Conservation (phyloP, 371 early-diverging fungal genomes). For the Cokeromyces recurvatus region DNA sequence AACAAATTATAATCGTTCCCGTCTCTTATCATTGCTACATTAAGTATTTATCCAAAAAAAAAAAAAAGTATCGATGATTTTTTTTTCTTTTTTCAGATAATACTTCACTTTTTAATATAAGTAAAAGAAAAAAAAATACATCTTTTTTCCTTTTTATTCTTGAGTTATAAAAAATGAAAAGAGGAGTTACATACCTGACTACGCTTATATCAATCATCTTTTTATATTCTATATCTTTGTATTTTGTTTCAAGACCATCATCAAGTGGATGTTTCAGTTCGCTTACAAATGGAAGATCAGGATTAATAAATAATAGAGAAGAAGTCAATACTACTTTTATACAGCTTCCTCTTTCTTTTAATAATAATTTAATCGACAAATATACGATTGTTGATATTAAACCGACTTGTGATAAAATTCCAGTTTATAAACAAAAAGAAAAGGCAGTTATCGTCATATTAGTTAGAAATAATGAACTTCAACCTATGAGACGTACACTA, state of each 20-base stretch:
- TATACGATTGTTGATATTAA: neutral
- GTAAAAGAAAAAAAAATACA: too few relatives aligned
- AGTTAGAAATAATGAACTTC: constrained; percentile 72
- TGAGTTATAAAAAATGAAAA: constrained; percentile 7
- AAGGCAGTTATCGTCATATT: constrained; percentile 57
- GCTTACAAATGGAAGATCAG: constrained; percentile 5
- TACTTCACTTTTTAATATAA: too few relatives aligned
- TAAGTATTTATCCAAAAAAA: too few relatives aligned
- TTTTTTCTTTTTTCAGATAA: too few relatives aligned
- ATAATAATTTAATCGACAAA: neutral
- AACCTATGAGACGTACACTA: constrained; percentile 66
- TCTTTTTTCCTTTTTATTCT: too few relatives aligned
- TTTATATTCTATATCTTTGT: constrained; percentile 17
- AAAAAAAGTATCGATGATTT: too few relatives aligned
- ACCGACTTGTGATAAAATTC: neutral
- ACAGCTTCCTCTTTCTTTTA: neutral
- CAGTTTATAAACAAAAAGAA: too few relatives aligned
- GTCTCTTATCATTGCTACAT: too few relatives aligned
- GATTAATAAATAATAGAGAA: constrained; percentile 2
- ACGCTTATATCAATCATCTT: constrained; percentile 7
- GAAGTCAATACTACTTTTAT: neutral
- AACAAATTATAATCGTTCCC: too few relatives aligned
- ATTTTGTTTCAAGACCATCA: constrained; percentile 12
- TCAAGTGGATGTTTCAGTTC: neutral
- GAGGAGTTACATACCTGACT: constrained; percentile 11